Evolutionary conservation across 768 basidiomycete species (phyloP).

Genomic region (Termitomyces sp.): DNA sequence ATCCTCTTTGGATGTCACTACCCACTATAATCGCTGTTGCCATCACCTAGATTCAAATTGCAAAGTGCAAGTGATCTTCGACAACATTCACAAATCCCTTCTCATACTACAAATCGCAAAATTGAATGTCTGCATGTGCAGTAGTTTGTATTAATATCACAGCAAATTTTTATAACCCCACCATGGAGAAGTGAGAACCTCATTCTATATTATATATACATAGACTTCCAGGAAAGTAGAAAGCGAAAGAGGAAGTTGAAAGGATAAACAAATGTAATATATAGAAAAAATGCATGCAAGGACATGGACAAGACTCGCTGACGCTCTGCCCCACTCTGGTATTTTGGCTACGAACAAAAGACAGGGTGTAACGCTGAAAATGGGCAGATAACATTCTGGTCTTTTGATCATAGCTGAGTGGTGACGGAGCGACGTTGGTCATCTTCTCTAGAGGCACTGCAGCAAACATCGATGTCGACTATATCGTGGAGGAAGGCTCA

Average conservation of each 20-base stretch:
- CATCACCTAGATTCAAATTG: neutral
- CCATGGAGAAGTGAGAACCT: neutral
- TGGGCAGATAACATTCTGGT: conserved; percentile 21
- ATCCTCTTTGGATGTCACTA: no score
- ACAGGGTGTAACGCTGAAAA: conserved; percentile 26
- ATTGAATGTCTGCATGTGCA: neutral
- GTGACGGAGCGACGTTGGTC: conserved; percentile 27
- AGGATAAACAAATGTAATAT: neutral
- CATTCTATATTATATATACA: no score
- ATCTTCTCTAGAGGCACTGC: neutral
- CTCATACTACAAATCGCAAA: no score
- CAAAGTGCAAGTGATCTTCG: no score
- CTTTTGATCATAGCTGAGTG: conserved; percentile 32
- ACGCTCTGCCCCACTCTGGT: conserved; percentile 38
- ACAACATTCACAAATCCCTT: no score
- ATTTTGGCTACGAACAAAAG: conserved; percentile 61
- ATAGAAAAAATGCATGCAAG: neutral
- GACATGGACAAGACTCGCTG: conserved; percentile 17
- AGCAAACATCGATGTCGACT: conserved; percentile 6
- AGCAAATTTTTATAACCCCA: neutral
- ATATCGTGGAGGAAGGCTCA: no score
- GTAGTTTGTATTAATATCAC: neutral
- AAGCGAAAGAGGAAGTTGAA: no score
- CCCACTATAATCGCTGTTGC: no score
- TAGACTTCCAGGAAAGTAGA: no score